Percentiles rank a stretch among this genome's conserved stretches.
Evolutionary conservation across 83 land plant species (phyloP).

Genomic region (Isoetes engelmannii): DNA sequence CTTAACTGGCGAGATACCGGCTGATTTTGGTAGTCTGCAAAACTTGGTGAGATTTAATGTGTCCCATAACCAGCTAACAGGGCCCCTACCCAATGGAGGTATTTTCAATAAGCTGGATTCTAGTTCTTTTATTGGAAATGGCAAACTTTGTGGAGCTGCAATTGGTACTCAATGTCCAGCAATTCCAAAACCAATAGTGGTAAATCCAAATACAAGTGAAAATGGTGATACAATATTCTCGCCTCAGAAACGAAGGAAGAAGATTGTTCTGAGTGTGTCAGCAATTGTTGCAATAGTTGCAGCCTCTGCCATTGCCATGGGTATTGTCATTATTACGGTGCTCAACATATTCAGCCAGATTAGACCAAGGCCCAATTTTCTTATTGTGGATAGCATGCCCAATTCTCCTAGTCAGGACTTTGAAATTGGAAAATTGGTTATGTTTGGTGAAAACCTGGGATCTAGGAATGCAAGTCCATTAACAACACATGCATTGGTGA

Average conservation of each 20-base stretch:
- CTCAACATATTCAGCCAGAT: constrained; percentile 62
- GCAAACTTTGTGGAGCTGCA: constrained; percentile 57
- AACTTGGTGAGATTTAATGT: constrained; percentile 57
- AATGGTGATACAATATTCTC: constrained; percentile 9
- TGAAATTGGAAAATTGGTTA: constrained; percentile 70
- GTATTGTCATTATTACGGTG: constrained; percentile 58
- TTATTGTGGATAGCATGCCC: constrained; percentile 5
- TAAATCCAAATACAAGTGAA: constrained; percentile 58
- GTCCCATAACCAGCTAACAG: constrained; percentile 63
- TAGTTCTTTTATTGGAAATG: constrained; percentile 60
- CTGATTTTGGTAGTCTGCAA: constrained; percentile 47
- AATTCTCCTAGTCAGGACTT: constrained; percentile 24
- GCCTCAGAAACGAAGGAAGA: constrained; percentile 27
- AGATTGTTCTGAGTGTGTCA: constrained; percentile 73
- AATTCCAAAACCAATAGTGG: constrained; percentile 76
- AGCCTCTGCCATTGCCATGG: constrained; percentile 65
- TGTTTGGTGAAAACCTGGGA: constrained; percentile 51
- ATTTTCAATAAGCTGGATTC: constrained; percentile 50
- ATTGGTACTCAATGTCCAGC: constrained; percentile 58
- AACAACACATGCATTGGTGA: constrained; percentile 58
- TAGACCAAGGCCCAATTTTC: constrained; percentile 17
- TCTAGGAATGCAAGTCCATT: constrained; percentile 51
- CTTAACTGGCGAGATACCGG: constrained; percentile 56
- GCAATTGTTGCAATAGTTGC: constrained; percentile 89
- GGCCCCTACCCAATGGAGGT: constrained; percentile 59